phyloP scores from a whole-genome alignment of 257 asterid genomes.

The Parsonsia alboflavescens region DNA sequence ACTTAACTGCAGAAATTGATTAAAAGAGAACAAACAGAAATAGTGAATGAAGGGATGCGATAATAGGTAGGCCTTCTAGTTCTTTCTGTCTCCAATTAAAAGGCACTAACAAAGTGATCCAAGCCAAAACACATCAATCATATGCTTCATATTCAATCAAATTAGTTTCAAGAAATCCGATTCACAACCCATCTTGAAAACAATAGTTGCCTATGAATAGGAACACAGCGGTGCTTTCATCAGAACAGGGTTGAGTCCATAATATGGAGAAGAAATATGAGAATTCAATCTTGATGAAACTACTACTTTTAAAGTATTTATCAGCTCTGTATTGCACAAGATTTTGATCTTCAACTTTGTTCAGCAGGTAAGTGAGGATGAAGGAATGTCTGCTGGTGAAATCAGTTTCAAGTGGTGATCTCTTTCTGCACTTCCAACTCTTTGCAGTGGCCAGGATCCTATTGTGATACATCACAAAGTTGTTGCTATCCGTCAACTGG shows the following conservation, averaged over 20 bases:
- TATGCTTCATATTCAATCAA: neutral
- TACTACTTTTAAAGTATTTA: constrained; percentile 42
- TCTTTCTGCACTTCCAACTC: neutral
- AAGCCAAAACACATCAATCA: constrained; percentile 4
- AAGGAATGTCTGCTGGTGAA: neutral
- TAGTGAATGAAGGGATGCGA: neutral
- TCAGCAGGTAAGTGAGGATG: constrained; percentile 48
- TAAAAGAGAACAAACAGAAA: neutral
- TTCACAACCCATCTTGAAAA: neutral
- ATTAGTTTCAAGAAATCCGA: constrained; percentile 5
- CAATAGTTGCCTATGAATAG: constrained; percentile 10
- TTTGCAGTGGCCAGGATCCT: constrained; percentile 85
- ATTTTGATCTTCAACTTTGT: constrained; percentile 76
- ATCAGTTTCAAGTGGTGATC: neutral
- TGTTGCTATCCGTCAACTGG: constrained; percentile 83
- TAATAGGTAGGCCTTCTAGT: neutral
- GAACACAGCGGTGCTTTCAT: neutral
- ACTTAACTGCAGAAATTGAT: constrained; percentile 2
- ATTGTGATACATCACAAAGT: constrained; percentile 58
- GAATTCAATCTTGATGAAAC: constrained; percentile 19
- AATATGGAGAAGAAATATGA: constrained; percentile 19
- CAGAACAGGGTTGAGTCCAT: neutral
- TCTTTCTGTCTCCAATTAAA: neutral
- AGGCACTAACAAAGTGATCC: neutral
- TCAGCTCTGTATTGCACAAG: constrained; percentile 34